Percentiles rank a stretch among this genome's conserved stretches.
Conservation (phyloP, 176 grass and related monocot species). For the Coix lacrymajobi region DNA sequence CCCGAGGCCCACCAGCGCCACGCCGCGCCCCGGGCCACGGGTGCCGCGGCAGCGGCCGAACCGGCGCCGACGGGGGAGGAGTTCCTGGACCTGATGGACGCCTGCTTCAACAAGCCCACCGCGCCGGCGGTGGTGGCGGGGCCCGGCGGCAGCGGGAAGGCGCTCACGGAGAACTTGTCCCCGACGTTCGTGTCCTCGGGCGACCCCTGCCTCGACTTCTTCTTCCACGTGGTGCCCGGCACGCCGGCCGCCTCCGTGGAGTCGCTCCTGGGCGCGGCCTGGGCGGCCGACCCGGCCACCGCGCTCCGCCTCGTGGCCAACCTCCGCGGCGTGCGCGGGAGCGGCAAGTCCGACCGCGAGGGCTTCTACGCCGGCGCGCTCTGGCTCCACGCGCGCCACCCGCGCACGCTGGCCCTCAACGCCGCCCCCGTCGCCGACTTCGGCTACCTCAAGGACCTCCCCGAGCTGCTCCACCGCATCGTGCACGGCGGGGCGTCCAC, state of each 20-base stretch:
- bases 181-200: conserved; percentile 65
- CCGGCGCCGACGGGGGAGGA: background rate
- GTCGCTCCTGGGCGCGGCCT: conserved; percentile 44
- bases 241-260: conserved; percentile 15
- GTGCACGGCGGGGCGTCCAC: conserved; percentile 43
- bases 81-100: conserved; percentile 29
- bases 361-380: conserved; percentile 75
- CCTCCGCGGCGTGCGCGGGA: conserved; percentile 66
- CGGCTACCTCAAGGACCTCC: conserved; percentile 92
- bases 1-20: conserved; percentile 34
- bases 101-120: background rate
- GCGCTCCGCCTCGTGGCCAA: conserved; percentile 68
- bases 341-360: conserved; percentile 78
- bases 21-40: background rate
- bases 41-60: background rate
- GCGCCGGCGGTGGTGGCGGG: background rate
- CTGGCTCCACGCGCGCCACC: conserved; percentile 72
- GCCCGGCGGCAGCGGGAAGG: conserved; percentile 9
- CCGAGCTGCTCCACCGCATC: conserved; percentile 82
- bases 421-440: conserved; percentile 39
- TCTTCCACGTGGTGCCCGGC: conserved; percentile 69
- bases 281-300: conserved; percentile 35
- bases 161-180: conserved; percentile 54
- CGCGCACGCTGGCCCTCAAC: conserved; percentile 70
- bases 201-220: conserved; percentile 82